Evolutionary conservation across 2,329 filamentous ascomycete species (phyloP), one percentile per base, ranked within the genome.

Genomic region (Talaromyces sp.): DNA sequence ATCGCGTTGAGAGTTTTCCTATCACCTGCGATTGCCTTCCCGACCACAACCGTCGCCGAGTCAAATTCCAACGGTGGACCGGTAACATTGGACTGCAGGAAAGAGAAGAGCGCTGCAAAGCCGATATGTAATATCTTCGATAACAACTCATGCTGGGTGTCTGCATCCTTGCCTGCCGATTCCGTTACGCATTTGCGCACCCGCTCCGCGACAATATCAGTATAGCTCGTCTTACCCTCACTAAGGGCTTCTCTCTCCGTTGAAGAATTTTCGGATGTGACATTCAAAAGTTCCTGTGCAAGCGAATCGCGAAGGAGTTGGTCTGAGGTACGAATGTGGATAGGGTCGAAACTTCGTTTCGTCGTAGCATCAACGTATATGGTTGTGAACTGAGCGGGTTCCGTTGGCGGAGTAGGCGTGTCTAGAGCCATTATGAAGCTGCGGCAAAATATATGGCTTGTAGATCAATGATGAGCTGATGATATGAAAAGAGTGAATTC

Each of bases 81-180:
- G 3, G 92, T 96, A 56, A 95, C 89, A 69, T 91, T 96, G 1
- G 85, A 85, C 71, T 97, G 92, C 15, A 96, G 74, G 69, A 96
- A 97, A 10, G 87, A 84, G 67, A 90, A 82, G 10, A 96, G 79
- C 1, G 87, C 83, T 1, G 88, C 85, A 50, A 89, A 76, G 9
- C 85, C 89, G 35, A 88, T 76, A 45, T 83, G 76, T 56, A 84
- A 62, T 7, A 79, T 61, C 51, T 74, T 71, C 5, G 75, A 76
- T 53, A 72, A 67, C 13, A 53, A 46, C 31, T 53, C 54, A 37
- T 55, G 36, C 13, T 53, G 64, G 64, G 57, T 41, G 60, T 68
- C 52, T 64, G 64, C 51, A 36, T 54, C 6, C 61, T 57, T 15
- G 57, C 57, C 53, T 65, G 58, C n/a, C n/a, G 21, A 41, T 21